Percentiles rank a stretch among this genome's conserved stretches.
phyloP scores from a whole-genome alignment of 768 basidiomycete species.

The Hygrophorus russula region DNA sequence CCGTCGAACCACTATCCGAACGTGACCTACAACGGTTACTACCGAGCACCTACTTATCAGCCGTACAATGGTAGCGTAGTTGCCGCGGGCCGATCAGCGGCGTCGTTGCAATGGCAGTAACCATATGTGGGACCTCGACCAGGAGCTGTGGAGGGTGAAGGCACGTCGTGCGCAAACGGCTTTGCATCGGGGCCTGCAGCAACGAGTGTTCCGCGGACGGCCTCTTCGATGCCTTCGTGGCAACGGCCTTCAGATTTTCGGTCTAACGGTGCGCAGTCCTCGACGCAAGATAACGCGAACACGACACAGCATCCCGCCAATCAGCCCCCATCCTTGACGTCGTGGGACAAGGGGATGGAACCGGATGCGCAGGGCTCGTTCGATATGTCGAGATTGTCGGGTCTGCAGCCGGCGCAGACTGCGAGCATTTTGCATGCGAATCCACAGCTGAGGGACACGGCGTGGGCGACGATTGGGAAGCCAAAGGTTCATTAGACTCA shows the following conservation, averaged over 20 bases:
- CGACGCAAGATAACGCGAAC: no score
- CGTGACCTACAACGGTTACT: background rate
- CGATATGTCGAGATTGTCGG: conserved; percentile 20
- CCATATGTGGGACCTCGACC: conserved; percentile 18
- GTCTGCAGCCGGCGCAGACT: conserved; percentile 25
- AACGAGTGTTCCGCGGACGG: no score
- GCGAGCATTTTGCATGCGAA: conserved; percentile 26
- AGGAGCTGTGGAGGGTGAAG: background rate
- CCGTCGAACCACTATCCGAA: background rate
- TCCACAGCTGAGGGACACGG: conserved; percentile 25
- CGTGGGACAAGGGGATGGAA: background rate
- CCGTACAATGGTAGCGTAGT: conserved; percentile 14
- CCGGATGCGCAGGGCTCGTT: conserved; percentile 2
- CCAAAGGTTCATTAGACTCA: no score
- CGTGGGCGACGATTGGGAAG: conserved; percentile 26
- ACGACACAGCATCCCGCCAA: background rate
- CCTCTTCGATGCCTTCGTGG: no score
- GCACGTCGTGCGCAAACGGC: background rate
- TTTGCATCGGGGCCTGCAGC: no score
- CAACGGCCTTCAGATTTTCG: no score
- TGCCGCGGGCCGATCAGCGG: conserved; percentile 8
- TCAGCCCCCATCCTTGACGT: conserved; percentile 5
- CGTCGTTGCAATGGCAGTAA: conserved; percentile 21
- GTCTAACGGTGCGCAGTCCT: no score
- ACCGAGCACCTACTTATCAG: background rate